Base-by-base conservation (phyloP, 768 basidiomycete species). In the Mycena leptocephala region DNA sequence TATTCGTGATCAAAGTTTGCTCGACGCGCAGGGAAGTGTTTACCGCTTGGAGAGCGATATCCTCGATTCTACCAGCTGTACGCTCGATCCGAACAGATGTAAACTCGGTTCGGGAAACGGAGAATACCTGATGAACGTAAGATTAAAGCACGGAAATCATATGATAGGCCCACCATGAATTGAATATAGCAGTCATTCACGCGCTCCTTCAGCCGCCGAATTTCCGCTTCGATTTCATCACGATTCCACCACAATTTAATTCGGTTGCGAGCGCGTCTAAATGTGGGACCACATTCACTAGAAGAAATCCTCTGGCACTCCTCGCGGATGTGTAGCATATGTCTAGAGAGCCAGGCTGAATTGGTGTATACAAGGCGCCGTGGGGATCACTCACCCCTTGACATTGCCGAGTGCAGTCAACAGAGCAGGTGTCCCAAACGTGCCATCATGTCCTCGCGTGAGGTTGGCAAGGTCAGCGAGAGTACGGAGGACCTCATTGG, bases 221-320 rank as follows among this genome's bases (percentile, higher is more conserved):
- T 67, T 43, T 59, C 55, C 9, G 20, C 39, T 55, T 73, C 72
- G 18, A 73, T 41, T 56, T 73, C 37, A 39, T 73, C 72, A 53
- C 72, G 72, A 41, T 73, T 73, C 26, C 55, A 56, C 72, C 72
- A 73, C 3, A 30, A 37, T 32, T 73, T 73, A 35, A 73, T 6
- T 48, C 63, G 72, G 7, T 32, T 33, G 43, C 35, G 63, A 43
- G n/a, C 55, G 35, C 41, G 35, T 10, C 53, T 62, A 16, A 65
- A 20, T 4, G 64, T 26, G 16, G 53, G 56, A 22, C 33, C 37
- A 10, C 37, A 32, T 32, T 59, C 53, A 13, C 30, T 37, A 1
- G 63, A 46, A 11, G 35, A 43, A 5, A 66, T 33, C 5, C 30
- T 16, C 1, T 48, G 46, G 32, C 72, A 73, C 1, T n/a, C 3